Base-by-base conservation (phyloP, 1,284 basidiomycete genomes). In the Moesziomyces parantarcticus region DNA sequence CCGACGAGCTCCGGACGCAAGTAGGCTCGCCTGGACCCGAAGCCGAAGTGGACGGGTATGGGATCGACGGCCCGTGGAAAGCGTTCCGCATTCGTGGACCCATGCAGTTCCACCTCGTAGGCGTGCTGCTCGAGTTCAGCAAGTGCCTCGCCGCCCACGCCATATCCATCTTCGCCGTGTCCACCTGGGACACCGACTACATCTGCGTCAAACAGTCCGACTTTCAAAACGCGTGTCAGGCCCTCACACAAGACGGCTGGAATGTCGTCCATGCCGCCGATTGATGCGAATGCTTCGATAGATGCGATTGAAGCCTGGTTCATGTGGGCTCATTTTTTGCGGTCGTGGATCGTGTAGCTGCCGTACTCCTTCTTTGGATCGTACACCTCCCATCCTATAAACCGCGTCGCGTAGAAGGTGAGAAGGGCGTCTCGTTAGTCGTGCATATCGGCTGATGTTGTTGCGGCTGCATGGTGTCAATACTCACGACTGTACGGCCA, bases 401-500 rank as follows among this genome's bases (percentile, higher is more conserved):
- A 42, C 45, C 0, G 20, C 0, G 29, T 22, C 14, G 5, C 1
- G n/a, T 6, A 43, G 29, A 36, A 21, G n/a, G 36, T 11, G 10
- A 55, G 23, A 32, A 26, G 43, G 20, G 1, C 3, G 25, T 23
- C 1, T 13, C 5, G 44, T 52, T 23, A 59, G 49, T 34, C 5
- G 1, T 9, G 18, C 5, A 2, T 41, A 9, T 3, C 11, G 36
- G 2, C 5, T 20, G 5, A 11, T 16, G 22, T 8, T 20, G 36
- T 10, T 41, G 49, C 18, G 14, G 22, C 7, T 41, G 16, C 2
- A 13, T 20, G 23, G 36, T 1, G 4, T 14, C 16, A 9, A 36
- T 2, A 59, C 67, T 52, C 39, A 63, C 80, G 68, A 51, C 77
- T 80, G 13, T 94, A 94, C 5, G 95, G 95, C 85, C 98, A 99